Evolutionary conservation across 768 basidiomycete genomes (phyloP).

Genomic region (Boletus tomentosulus): DNA sequence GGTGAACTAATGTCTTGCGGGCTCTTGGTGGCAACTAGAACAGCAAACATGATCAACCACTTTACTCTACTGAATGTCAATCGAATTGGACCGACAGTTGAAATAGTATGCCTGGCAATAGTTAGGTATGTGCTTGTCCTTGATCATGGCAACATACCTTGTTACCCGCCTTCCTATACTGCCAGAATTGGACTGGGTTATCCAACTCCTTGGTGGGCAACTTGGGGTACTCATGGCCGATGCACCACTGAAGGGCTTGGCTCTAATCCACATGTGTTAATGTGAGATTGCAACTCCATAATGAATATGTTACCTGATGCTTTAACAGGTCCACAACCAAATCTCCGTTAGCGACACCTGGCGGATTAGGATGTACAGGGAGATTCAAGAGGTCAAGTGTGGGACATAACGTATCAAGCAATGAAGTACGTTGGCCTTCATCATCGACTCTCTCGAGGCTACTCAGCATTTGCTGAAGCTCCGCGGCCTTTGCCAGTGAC

Average conservation of each 20-base stretch:
- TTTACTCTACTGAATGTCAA: neutral
- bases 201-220: conserved; percentile 66
- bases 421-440: conserved; percentile 62
- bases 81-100: conserved; percentile 47
- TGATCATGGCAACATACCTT: conserved; percentile 42
- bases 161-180: conserved; percentile 49
- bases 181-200: conserved; percentile 88
- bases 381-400: conserved; percentile 68
- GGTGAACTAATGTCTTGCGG: conserved; percentile 52
- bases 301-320: conserved; percentile 58
- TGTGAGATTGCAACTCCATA: neutral
- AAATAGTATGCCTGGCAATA: conserved; percentile 54
- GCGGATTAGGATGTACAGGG: conserved; percentile 68
- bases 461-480: conserved; percentile 61
- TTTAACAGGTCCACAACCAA: conserved; percentile 70
- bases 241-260: conserved; percentile 85
- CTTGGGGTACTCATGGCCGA: conserved; percentile 72
- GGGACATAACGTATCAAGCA: conserved; percentile 67
- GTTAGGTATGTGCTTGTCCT: neutral
- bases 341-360: conserved; percentile 61
- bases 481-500: conserved; percentile 55
- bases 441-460: conserved; percentile 75
- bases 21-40: conserved; percentile 72
- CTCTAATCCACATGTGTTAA: conserved; percentile 39
- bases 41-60: neutral